phyloP scores from a whole-genome alignment of 371 early-diverging fungal genomes.

The Amoeboaphelidium protococcarum region DNA sequence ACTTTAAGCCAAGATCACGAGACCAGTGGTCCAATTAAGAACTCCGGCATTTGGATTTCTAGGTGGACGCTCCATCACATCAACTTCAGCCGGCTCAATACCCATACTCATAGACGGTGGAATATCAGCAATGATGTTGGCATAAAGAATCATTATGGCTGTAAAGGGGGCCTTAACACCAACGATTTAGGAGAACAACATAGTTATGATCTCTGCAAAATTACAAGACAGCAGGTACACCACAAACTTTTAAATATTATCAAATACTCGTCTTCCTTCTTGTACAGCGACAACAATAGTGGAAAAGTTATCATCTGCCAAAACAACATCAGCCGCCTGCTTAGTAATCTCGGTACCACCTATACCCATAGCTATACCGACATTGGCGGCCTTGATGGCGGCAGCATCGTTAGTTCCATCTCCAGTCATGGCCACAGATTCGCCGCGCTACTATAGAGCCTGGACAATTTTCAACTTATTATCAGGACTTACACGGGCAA shows the following conservation, averaged over 20 bases:
- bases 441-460: constrained; percentile 50
- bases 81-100: constrained; percentile 47
- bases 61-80: constrained; percentile 57
- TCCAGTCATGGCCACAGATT: constrained; percentile 75
- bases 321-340: constrained; percentile 65
- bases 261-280: constrained; percentile 62
- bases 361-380: constrained; percentile 78
- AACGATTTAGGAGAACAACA: constrained; percentile 9
- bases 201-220: constrained; percentile 20
- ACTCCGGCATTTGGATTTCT: constrained; percentile 34
- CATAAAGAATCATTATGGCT: constrained; percentile 50
- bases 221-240: constrained; percentile 70
- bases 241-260: constrained; percentile 69
- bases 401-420: constrained; percentile 83
- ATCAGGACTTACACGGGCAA: constrained; percentile 76
- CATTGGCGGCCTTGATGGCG: constrained; percentile 67
- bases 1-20: constrained; percentile 40
- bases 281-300: constrained; percentile 54
- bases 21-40: constrained; percentile 23
- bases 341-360: constrained; percentile 73
- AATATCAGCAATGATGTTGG: constrained; percentile 43
- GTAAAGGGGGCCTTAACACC: constrained; percentile 18
- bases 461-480: constrained; percentile 82
- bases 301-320: constrained; percentile 62
- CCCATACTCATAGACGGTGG: constrained; percentile 24